A percentile compares a stretch with the other conserved stretches of the same genome.
Conservation (phyloP, 257 asterid genomes). For the Penstemon barbatus region DNA sequence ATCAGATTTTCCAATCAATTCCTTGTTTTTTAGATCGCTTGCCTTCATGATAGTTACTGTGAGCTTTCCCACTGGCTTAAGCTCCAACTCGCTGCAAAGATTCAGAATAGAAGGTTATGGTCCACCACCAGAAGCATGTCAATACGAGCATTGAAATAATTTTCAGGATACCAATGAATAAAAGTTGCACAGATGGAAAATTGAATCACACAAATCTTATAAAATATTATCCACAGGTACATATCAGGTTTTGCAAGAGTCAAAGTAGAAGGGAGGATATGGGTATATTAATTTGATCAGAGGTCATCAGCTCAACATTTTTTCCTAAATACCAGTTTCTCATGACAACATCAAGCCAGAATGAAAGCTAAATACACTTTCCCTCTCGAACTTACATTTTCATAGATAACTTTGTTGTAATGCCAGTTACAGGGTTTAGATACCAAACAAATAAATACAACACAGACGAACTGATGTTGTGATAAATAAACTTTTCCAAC, state of each 20-base stretch:
- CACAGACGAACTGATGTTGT: background rate
- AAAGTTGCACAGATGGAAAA: background rate
- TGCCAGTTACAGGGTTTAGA: slow-evolving; percentile 13
- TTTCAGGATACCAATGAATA: background rate
- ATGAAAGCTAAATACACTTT: background rate
- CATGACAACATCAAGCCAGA: background rate
- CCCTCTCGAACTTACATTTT: background rate
- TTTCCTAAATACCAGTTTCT: slow-evolving; percentile 3
- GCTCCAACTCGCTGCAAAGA: slow-evolving; percentile 88
- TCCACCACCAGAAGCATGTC: slow-evolving; percentile 1
- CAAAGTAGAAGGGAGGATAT: slow-evolving; percentile 8
- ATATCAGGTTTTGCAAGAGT: background rate
- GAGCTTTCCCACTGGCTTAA: slow-evolving; percentile 92
- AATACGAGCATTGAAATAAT: background rate
- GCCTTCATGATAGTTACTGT: slow-evolving; percentile 64
- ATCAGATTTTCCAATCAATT: slow-evolving; percentile 94
- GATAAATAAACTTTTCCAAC: background rate
- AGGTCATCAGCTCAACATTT: slow-evolving; percentile 6
- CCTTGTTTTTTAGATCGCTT: slow-evolving; percentile 82
- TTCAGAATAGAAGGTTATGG: slow-evolving; percentile 20
- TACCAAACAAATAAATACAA: slow-evolving; percentile 8
- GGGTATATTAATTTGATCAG: background rate
- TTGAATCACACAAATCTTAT: slow-evolving; percentile 13
- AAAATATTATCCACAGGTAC: slow-evolving; percentile 1
- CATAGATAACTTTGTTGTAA: background rate